Conservation (phyloP, 2,329 filamentous ascomycete species). For the Clonostachys solani region DNA sequence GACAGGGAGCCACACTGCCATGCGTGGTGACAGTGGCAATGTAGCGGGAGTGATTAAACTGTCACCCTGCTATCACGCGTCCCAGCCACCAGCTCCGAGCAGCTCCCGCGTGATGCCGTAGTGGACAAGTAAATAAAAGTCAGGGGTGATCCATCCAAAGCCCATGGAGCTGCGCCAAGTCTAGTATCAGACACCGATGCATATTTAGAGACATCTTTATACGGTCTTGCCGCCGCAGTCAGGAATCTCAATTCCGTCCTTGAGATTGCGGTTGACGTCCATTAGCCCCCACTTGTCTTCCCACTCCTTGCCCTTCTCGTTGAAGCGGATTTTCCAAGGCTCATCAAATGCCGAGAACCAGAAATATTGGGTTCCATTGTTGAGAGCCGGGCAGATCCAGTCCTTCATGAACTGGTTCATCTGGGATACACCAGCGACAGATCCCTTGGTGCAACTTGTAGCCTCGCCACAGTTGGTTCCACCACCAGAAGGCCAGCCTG, state of each 20-base stretch:
- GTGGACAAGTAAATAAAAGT: too few species aligned
- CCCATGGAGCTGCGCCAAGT: too few species aligned
- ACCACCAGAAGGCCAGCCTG: conserved; percentile 83
- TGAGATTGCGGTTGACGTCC: conserved; percentile 80
- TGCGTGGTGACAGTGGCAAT: too few species aligned
- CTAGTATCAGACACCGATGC: too few species aligned
- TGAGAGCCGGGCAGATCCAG: conserved; percentile 78
- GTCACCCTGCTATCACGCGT: too few species aligned
- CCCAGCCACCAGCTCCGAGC: too few species aligned
- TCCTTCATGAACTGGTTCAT: conserved; percentile 83
- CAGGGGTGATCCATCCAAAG: too few species aligned
- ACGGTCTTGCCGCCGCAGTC: conserved; percentile 76
- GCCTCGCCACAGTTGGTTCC: conserved; percentile 68
- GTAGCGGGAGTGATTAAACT: too few species aligned
- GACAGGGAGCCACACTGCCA: too few species aligned
- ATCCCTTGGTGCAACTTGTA: conserved; percentile 56
- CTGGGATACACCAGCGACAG: conserved; percentile 73
- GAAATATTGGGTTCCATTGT: conserved; percentile 87
- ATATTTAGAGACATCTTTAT: conserved; percentile 8
- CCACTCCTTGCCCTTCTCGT: conserved; percentile 69
- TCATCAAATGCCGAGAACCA: conserved; percentile 98
- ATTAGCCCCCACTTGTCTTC: conserved; percentile 95
- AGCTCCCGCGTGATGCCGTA: too few species aligned
- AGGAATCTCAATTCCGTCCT: conserved; percentile 79
- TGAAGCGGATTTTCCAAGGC: conserved; percentile 83